Evolutionary conservation across 768 basidiomycete genomes (phyloP), one percentile per base, ranked within the genome.

Genomic region (Cantharellus anzutake): DNA sequence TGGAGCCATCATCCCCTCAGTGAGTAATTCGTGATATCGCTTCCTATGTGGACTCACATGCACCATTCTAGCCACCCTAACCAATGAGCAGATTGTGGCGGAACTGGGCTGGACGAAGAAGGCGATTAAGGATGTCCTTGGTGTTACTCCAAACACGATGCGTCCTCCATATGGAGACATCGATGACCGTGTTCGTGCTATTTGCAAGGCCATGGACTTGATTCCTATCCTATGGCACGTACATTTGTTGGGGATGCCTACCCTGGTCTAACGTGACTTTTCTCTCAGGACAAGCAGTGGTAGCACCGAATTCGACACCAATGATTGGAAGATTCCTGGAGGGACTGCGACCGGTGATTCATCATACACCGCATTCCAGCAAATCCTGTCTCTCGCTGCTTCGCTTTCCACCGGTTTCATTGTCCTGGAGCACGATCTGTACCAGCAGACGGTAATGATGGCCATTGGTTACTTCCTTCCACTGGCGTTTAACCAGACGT

Each of bases 91-190:
- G 73, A 77, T 94, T 58, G 89, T 97, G 14, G 93, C 91, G 29
- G 92, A 97, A 71, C 75, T 98, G 42, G 92, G 89, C 57, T 97
- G 87, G 84, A 85, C 90, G 59, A 84, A 84, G 59, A 81, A 86
- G 70, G 81, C 82, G 57, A 93, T 98, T 73, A 81, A 84, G 71
- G 74, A 75, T 51, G 65, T 72, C 42, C 70, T 68, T 59, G 72
- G 73, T 61, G 72, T 75, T n/a, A 73, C 73, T 1, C 73, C 73
- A n/a, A 69, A 70, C 58, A 71, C 68, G 35, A 69, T 72, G 84
- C 35, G 56, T 40, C 56, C 56, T 38, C 60, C 62, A 20, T 88
- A 76, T 63, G 86, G 87, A 65, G 87, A 90, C 66, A 85, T 89
- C 38, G 92, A 98, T 68, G 85, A 90, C 71, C 89, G 93, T 65